Conservation (phyloP, 78 protist genomes). For the Dictyostelium intermedium region DNA sequence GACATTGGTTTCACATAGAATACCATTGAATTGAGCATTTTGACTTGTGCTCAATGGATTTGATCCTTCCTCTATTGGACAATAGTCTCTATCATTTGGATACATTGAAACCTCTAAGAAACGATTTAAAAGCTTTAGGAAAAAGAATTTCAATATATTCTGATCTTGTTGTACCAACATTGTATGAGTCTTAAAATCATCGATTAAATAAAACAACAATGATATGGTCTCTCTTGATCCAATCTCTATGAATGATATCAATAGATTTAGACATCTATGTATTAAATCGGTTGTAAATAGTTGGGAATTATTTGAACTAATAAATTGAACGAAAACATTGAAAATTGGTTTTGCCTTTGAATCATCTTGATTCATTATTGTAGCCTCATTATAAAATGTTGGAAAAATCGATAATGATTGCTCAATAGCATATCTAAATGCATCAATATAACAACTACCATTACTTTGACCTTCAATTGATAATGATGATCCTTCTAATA, state of each 20-base stretch:
- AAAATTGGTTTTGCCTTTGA: slow-evolving; percentile 7
- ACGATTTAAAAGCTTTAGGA: background rate
- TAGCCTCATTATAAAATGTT: slow-evolving; percentile 3
- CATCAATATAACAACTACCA: background rate
- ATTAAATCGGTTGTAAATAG: slow-evolving; percentile 1
- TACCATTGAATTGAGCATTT: background rate
- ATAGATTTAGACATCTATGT: background rate
- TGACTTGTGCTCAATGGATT: background rate
- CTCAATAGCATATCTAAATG: slow-evolving; percentile 8
- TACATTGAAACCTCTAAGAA: slow-evolving; percentile 2
- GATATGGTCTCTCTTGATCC: slow-evolving; percentile 2
- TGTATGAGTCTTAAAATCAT: slow-evolving; percentile 41
- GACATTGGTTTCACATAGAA: background rate
- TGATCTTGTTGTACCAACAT: background rate
- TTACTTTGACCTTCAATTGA: background rate
- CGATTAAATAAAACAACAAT: slow-evolving; percentile 25
- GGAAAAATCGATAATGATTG: background rate
- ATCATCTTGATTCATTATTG: background rate
- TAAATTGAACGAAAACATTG: slow-evolving; percentile 35
- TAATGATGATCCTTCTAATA: slow-evolving; percentile 15
- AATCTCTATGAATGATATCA: background rate
- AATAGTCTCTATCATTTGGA: background rate
- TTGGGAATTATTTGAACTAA: background rate
- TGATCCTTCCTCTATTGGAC: background rate
- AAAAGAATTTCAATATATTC: background rate